Evolutionary conservation across 176 grass and related monocot genomes (phyloP).

Genomic region (Triticum dicoccoides): DNA sequence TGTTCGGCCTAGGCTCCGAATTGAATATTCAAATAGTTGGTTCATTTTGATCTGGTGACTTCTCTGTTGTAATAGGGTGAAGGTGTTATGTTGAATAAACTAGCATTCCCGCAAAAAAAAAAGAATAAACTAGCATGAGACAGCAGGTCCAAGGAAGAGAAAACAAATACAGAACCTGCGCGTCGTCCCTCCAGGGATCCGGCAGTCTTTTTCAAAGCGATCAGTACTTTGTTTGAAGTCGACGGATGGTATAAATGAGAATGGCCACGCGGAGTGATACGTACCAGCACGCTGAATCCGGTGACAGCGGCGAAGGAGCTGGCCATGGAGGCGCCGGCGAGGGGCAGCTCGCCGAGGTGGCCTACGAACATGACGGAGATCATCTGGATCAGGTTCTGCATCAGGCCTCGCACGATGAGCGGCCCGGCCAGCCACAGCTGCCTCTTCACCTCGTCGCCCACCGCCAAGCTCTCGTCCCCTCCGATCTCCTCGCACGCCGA

Average conservation of each 20-base stretch:
- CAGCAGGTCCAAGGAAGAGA: too few relatives aligned
- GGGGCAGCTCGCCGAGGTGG: slow-evolving; percentile 35
- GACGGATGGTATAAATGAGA: not conserved
- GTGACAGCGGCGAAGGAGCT: slow-evolving; percentile 9
- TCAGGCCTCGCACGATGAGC: not conserved
- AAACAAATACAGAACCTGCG: too few relatives aligned
- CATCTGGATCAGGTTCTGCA: slow-evolving; percentile 25
- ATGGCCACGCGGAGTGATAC: not conserved
- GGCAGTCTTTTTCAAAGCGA: too few relatives aligned
- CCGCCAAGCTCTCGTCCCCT: not conserved
- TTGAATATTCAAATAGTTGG: too few relatives aligned
- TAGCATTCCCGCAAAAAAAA: too few relatives aligned
- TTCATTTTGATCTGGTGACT: too few relatives aligned
- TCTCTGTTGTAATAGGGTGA: too few relatives aligned
- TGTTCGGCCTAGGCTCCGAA: too few relatives aligned
- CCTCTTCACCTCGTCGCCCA: slow-evolving; percentile 5
- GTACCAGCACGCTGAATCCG: slow-evolving; percentile 20
- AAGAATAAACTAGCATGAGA: too few relatives aligned
- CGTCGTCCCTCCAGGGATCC: too few relatives aligned
- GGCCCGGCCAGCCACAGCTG: slow-evolving; percentile 33
- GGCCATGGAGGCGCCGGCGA: slow-evolving; percentile 23
- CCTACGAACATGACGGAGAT: slow-evolving; percentile 32
- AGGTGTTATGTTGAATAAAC: too few relatives aligned
- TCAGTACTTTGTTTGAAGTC: not conserved
- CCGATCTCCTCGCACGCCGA: not conserved